Conservation (phyloP, 495 filamentous ascomycete genomes). For the Aspergillus biplanus region DNA sequence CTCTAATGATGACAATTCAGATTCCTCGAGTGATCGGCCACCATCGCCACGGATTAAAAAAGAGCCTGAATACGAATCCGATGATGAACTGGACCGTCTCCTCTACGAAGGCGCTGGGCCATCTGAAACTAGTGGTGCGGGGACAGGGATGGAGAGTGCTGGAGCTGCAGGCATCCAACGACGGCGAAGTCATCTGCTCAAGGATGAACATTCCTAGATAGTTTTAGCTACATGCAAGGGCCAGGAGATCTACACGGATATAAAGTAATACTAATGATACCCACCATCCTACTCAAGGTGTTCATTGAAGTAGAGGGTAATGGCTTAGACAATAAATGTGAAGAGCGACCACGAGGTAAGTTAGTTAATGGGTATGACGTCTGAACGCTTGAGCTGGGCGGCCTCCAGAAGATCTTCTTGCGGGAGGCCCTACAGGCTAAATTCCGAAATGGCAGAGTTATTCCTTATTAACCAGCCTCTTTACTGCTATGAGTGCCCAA, state of each 20-base stretch:
- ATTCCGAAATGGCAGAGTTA: no score
- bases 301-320: background rate
- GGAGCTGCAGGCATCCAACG: conserved; percentile 39
- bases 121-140: conserved; percentile 25
- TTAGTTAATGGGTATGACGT: no score
- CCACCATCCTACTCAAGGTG: background rate
- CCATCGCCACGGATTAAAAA: conserved; percentile 19
- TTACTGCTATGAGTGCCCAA: no score
- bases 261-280: background rate
- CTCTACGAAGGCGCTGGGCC: conserved; percentile 7
- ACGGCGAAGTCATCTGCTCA: conserved; percentile 36
- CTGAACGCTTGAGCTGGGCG: no score
- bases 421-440: no score
- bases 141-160: conserved; percentile 41
- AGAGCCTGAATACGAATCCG: conserved; percentile 30
- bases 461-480: no score
- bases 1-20: conserved; percentile 3
- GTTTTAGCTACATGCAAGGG: background rate
- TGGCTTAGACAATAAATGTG: background rate
- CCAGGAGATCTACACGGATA: background rate
- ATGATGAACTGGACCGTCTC: conserved; percentile 16
- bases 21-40: background rate
- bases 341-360: no score
- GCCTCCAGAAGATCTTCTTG: no score
- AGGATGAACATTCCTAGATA: conserved; percentile 27